Evolutionary conservation across 2,329 filamentous ascomycete species (phyloP).

Genomic region (Westerdykella aurantiaca): DNA sequence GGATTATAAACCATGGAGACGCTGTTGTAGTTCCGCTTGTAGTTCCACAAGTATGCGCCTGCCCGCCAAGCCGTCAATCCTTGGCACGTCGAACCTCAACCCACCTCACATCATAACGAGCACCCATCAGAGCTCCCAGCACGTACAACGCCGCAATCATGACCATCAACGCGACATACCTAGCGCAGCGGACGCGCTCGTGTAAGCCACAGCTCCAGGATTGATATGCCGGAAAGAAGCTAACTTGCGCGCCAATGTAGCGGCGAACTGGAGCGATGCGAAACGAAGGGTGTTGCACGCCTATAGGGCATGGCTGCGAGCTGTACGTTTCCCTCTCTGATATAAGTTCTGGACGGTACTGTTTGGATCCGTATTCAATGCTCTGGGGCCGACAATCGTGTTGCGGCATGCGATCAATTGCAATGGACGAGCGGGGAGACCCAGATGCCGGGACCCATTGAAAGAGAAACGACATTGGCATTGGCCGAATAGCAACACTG

Average conservation of each 20-base stretch:
- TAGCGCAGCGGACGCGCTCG: conserved; percentile 56
- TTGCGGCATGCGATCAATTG: too few relatives aligned
- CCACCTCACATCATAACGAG: conserved; percentile 30
- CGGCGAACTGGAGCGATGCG: conserved; percentile 83
- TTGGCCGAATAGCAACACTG: neutral
- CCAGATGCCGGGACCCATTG: neutral
- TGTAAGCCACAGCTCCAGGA: conserved; percentile 36
- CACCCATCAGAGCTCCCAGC: conserved; percentile 15
- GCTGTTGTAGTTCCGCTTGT: neutral
- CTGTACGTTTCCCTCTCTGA: conserved; percentile 58
- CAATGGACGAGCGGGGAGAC: too few relatives aligned
- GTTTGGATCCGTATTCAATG: neutral
- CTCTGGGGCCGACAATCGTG: neutral
- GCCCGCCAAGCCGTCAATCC: conserved; percentile 18
- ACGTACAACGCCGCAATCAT: conserved; percentile 47
- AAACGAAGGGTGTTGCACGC: conserved; percentile 78
- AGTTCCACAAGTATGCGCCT: neutral
- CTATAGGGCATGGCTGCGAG: conserved; percentile 93
- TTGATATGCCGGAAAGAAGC: neutral
- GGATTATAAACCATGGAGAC: neutral
- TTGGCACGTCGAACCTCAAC: conserved; percentile 22
- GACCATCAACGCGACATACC: conserved; percentile 85
- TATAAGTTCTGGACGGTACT: too few relatives aligned
- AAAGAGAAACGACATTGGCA: neutral
- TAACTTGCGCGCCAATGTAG: conserved; percentile 43